Evolutionary conservation across 768 basidiomycete species (phyloP).

Genomic region (Cantharellus anzutake): DNA sequence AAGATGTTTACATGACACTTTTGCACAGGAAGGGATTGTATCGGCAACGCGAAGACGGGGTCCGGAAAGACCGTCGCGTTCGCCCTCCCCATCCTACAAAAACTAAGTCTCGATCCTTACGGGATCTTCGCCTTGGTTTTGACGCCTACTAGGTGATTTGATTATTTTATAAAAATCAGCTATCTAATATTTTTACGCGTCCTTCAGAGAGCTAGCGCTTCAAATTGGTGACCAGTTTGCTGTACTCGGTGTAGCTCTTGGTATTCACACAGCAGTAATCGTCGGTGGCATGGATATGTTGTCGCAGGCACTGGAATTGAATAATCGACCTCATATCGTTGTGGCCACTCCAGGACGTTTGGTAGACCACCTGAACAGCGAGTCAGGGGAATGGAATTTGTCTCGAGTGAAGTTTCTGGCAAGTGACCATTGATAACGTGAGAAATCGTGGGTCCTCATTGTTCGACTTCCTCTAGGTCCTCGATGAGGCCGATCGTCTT

Average conservation of each 20-base stretch:
- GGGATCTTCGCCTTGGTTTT: constrained; percentile 87
- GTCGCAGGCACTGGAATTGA: constrained; percentile 72
- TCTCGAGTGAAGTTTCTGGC: constrained; percentile 74
- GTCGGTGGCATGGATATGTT: constrained; percentile 99
- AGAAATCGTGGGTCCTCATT: background rate
- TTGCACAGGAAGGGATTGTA: constrained; percentile 68
- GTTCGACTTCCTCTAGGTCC: constrained; percentile 31
- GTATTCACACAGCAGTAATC: constrained; percentile 67
- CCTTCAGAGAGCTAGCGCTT: constrained; percentile 75
- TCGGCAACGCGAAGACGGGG: constrained; percentile 95
- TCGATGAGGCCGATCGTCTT: constrained; percentile 93
- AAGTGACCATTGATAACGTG: constrained; percentile 13
- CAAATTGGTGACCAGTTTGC: constrained; percentile 95
- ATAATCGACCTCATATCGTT: constrained; percentile 74
- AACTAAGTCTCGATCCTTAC: constrained; percentile 73
- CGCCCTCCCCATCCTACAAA: constrained; percentile 84
- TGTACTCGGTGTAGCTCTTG: constrained; percentile 68
- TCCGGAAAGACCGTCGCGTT: constrained; percentile 98
- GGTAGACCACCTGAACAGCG: constrained; percentile 72
- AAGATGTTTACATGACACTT: background rate
- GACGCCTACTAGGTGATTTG: constrained; percentile 74
- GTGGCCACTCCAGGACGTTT: constrained; percentile 93
- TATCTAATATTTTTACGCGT: background rate
- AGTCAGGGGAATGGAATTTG: constrained; percentile 62
- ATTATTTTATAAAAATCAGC: background rate